Percentiles rank a stretch among this genome's conserved stretches.
Evolutionary conservation across 1,284 basidiomycete species (phyloP).

Genomic region (Sanghuangporus sanghuang): DNA sequence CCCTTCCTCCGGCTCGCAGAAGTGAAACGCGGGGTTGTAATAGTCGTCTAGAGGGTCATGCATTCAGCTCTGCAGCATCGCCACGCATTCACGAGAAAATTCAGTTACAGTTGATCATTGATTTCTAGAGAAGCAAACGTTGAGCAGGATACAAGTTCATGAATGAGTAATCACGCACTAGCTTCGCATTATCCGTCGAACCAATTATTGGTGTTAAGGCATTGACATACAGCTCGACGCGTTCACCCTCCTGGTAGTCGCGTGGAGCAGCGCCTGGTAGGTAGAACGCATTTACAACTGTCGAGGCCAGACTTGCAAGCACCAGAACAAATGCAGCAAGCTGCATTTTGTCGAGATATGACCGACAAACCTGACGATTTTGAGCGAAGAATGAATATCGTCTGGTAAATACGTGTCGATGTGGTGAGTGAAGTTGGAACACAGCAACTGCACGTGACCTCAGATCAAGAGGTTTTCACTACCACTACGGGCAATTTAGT

Average conservation of each 20-base stretch:
- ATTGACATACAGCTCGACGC: conserved; percentile 73
- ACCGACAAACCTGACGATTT: background rate
- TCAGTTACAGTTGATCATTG: conserved; percentile 69
- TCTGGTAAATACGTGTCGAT: background rate
- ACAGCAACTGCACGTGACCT: too few relatives aligned
- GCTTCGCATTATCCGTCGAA: conserved; percentile 65
- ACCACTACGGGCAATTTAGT: too few relatives aligned
- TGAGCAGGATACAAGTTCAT: background rate
- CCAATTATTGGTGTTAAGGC: conserved; percentile 82
- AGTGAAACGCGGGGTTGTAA: conserved; percentile 81
- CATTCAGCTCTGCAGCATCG: conserved; percentile 17
- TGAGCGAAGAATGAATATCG: background rate
- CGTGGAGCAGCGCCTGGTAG: conserved; percentile 77
- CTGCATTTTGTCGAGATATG: conserved; percentile 6
- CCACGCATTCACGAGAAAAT: conserved; percentile 19
- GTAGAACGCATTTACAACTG: conserved; percentile 49
- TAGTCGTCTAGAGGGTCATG: conserved; percentile 65
- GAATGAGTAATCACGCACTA: conserved; percentile 42
- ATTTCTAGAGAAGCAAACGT: conserved; percentile 53
- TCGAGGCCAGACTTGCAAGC: conserved; percentile 21
- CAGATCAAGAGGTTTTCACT: too few relatives aligned
- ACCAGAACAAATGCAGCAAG: conserved; percentile 10
- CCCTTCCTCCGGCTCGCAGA: conserved; percentile 79
- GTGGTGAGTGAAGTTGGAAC: background rate
- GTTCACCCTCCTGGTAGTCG: conserved; percentile 67